These are phyloP conservation scores for Diaporthe amygdali DNA, from an alignment of 2,329 filamentous ascomycete species.

Conservation along the genomic window DNA sequence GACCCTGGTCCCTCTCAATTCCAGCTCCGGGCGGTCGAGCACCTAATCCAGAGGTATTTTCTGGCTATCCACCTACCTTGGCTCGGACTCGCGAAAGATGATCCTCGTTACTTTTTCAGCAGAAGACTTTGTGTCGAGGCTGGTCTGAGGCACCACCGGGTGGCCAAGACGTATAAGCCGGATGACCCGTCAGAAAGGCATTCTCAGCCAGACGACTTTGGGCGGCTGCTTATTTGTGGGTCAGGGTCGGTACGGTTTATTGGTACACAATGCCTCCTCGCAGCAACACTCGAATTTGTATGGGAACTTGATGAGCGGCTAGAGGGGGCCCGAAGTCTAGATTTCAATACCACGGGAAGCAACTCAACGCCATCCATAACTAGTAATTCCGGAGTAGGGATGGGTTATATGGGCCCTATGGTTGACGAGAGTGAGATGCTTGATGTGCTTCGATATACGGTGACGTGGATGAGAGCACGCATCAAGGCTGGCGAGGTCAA, in stretches of 20 bases:
- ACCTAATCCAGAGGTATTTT: slow-evolving; percentile 52
- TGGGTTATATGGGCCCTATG: slow-evolving; percentile 29
- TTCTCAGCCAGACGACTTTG: slow-evolving; percentile 38
- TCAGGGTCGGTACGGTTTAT: slow-evolving; percentile 49
- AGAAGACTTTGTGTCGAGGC: slow-evolving; percentile 44
- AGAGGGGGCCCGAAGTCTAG: slow-evolving; percentile 33
- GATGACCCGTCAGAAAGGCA: slow-evolving; percentile 44
- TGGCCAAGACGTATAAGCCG: slow-evolving; percentile 36
- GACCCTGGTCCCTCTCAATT: slow-evolving; percentile 45
- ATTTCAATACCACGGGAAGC: not conserved
- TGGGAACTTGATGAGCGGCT: slow-evolving; percentile 49
- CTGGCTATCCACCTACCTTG: slow-evolving; percentile 61
- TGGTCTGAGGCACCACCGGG: slow-evolving; percentile 36
- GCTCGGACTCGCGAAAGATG: slow-evolving; percentile 48
- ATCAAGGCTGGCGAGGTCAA: slow-evolving; percentile 60
- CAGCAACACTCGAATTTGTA: slow-evolving; percentile 52
- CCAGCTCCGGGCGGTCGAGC: slow-evolving; percentile 48
- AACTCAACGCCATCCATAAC: not conserved
- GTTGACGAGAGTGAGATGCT: slow-evolving; percentile 47
- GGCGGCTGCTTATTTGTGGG: slow-evolving; percentile 44
- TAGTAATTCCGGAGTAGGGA: not conserved
- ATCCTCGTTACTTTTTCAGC: slow-evolving; percentile 57
- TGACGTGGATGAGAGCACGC: slow-evolving; percentile 42
- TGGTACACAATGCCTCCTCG: slow-evolving; percentile 45
- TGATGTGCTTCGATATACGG: slow-evolving; percentile 45